Conservation (phyloP, 1,139 yeast genomes). For the Debaryomycetaceae sp. region DNA sequence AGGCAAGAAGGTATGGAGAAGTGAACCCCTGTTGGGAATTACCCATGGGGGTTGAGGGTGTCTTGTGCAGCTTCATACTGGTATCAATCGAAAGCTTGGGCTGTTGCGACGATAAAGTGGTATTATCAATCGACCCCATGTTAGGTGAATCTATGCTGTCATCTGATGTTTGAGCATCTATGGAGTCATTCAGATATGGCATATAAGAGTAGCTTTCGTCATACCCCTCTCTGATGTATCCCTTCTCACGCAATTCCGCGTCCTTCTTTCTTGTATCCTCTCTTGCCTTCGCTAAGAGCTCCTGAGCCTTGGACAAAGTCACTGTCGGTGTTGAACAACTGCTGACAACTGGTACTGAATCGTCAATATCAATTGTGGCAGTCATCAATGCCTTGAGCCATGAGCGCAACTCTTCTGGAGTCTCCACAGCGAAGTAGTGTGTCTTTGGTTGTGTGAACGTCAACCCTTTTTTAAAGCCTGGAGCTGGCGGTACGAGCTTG, state of each 20-base stretch:
- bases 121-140: constrained; percentile 32
- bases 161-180: constrained; percentile 18
- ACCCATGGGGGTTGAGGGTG: constrained; percentile 31
- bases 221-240: constrained; percentile 30
- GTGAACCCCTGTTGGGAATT: constrained; percentile 44
- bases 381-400: constrained; percentile 97
- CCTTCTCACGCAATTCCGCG: constrained; percentile 45
- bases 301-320: constrained; percentile 81
- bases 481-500: constrained; percentile 94
- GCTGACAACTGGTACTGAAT: constrained; percentile 87
- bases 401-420: constrained; percentile 83
- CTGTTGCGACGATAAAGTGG: constrained; percentile 22
- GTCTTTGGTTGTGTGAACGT: constrained; percentile 96
- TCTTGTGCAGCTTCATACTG: constrained; percentile 14
- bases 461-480: constrained; percentile 91
- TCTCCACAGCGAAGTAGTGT: constrained; percentile 93
- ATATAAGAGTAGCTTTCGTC: constrained; percentile 17
- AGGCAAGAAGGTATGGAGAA: constrained; percentile 58
- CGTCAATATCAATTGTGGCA: constrained; percentile 95
- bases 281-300: constrained; percentile 74
- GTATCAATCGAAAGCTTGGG: constrained; percentile 39
- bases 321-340: constrained; percentile 95
- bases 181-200: constrained; percentile 19
- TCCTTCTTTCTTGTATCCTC: constrained; percentile 66
- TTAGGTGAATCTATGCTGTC: constrained; percentile 22